A percentile compares a stretch with the other conserved stretches of the same genome.
Evolutionary conservation across 2,329 filamentous ascomycete species (phyloP).

Genomic region (Beauveria brongniartii): DNA sequence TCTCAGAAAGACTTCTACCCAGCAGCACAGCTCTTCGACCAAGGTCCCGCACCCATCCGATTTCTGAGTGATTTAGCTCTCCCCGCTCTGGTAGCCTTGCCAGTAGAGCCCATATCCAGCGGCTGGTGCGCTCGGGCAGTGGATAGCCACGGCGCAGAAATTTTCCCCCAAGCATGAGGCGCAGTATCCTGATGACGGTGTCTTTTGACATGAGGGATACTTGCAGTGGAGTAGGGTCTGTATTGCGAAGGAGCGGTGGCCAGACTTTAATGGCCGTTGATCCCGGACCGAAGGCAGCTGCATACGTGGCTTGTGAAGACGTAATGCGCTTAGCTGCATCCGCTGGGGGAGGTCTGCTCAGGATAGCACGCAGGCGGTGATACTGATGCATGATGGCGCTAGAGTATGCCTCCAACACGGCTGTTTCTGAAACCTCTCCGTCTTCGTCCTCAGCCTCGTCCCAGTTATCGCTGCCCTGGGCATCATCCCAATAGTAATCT

Average conservation of each 20-base stretch:
- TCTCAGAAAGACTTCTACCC: constrained; percentile 45
- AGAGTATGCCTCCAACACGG: constrained; percentile 60
- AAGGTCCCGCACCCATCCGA: constrained; percentile 69
- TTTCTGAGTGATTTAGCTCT: constrained; percentile 65
- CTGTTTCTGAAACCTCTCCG: constrained; percentile 22
- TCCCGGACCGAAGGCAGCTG: constrained; percentile 43
- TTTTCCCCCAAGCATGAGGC: constrained; percentile 56
- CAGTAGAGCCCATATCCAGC: constrained; percentile 80
- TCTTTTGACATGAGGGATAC: constrained; percentile 58
- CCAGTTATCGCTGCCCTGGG: constrained; percentile 19
- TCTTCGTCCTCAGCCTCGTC: constrained; percentile 22
- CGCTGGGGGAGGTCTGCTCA: constrained; percentile 49
- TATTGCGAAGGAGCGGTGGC: constrained; percentile 41
- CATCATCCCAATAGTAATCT: constrained; percentile 28
- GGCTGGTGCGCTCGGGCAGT: constrained; percentile 59
- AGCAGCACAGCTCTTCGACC: constrained; percentile 66
- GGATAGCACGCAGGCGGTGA: constrained; percentile 48
- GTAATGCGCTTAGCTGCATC: constrained; percentile 45
- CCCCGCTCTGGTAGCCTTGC: constrained; percentile 67
- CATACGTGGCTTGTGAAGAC: constrained; percentile 44
- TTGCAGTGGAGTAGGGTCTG: constrained; percentile 51
- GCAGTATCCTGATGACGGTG: constrained; percentile 57
- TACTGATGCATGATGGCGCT: constrained; percentile 58
- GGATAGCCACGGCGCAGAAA: constrained; percentile 52
- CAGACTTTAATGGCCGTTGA: constrained; percentile 43